Evolutionary conservation across 2,329 filamentous ascomycete species (phyloP), one percentile per base, ranked within the genome.

Genomic region (Botrytis fragariae): DNA sequence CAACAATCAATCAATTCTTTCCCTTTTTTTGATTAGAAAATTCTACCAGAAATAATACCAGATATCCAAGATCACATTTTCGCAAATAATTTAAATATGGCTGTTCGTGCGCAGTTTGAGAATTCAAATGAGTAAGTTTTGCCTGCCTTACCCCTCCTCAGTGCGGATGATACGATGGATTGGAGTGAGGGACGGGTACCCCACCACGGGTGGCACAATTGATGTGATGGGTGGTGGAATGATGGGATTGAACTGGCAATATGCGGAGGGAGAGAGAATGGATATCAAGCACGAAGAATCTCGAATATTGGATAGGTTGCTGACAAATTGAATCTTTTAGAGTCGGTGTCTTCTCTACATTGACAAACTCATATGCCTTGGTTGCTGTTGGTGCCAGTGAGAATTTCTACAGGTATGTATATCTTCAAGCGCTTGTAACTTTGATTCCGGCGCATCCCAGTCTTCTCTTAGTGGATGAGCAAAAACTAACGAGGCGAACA

Each of bases 311-410:
- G 20, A 69, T 32, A 39, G 1, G 59, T 37, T 70, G n/a, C 68
- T 65, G 37, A 51, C 48, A 48, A 54, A 12, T 39, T 51, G 45
- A 20, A 12, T 39, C 35, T 7, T 14, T 32, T 70, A 98, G 95
- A 86, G 93, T 99, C 82, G 96, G 96, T 83, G 96, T 98, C 82
- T 99, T 99, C 84, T 86, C 95, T 75, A 97, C 94, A 75, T 92
- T 99, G 82, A 99, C 96, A 79, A 99, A 99, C 85, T 95, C 94
- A 74, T 99, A 97, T 84, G 94, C 95, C 79, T 88, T 99, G 80
- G 94, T 98, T 79, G 95, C 95, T 77, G 90, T 97, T 78, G 96
- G 96, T 81, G 95, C 93, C 79, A 97, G 94, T 81, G 95, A 98
- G 87, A 98, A 98, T 89, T 99, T 99, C 85, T 98, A 98, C 90